Evolutionary conservation across 305 asterid genomes (phyloP).

Genomic region (Coffea humblotiana): DNA sequence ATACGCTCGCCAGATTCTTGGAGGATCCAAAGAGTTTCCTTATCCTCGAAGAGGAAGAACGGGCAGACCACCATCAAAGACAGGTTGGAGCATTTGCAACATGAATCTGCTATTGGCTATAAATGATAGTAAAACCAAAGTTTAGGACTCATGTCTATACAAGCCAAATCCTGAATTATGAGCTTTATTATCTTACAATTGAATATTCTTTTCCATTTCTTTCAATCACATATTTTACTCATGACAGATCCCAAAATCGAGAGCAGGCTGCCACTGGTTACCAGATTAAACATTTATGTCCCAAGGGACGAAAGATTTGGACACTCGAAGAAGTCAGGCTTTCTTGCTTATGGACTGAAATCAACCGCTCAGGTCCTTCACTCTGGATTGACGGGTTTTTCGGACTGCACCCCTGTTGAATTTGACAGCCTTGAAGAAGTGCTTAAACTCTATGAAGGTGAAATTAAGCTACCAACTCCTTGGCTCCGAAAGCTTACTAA

Average conservation of each 20-base stretch:
- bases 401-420: constrained; percentile 54
- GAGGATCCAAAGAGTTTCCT: constrained; percentile 38
- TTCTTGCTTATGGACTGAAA: constrained; percentile 65
- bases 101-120: background rate
- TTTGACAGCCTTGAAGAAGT: constrained; percentile 69
- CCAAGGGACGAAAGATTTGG: constrained; percentile 88
- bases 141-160: too few relatives aligned
- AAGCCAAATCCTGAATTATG: too few relatives aligned
- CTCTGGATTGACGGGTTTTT: constrained; percentile 58
- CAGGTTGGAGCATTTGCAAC: constrained; percentile 19
- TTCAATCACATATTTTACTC: background rate
- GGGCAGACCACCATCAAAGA: constrained; percentile 30
- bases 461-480: constrained; percentile 39
- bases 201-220: background rate
- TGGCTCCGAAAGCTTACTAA: constrained; percentile 40
- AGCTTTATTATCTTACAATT: too few relatives aligned
- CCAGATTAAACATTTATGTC: constrained; percentile 61
- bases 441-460: constrained; percentile 54
- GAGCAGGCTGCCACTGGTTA: constrained; percentile 51
- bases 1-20: constrained; percentile 32
- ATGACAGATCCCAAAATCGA: constrained; percentile 62
- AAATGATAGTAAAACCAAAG: too few relatives aligned
- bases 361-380: constrained; percentile 58
- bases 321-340: constrained; percentile 71
- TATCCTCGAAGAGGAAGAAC: constrained; percentile 47